A percentile compares a stretch with the other conserved stretches of the same genome.
These are phyloP conservation scores for Brassica rapa DNA, from an alignment of 345 rosid genomes.

Conservation along the genomic window DNA sequence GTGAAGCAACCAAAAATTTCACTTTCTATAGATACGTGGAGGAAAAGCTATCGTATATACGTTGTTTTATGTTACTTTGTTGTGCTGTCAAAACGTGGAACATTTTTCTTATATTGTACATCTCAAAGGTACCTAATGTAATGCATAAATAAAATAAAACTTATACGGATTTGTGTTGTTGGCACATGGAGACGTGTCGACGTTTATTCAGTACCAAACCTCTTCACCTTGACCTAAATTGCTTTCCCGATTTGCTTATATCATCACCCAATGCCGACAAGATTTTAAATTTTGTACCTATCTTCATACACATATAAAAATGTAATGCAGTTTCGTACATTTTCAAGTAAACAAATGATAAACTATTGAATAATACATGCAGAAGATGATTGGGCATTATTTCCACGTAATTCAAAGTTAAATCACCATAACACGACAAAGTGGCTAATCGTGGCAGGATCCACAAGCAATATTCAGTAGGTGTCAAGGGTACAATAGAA, in stretches of 20 bases:
- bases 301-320: slow-evolving; percentile 16
- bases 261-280: slow-evolving; percentile 30
- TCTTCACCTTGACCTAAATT: slow-evolving; percentile 22
- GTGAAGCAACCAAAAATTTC: not conserved
- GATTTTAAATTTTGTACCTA: not conserved
- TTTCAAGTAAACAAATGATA: slow-evolving; percentile 14
- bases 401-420: slow-evolving; percentile 26
- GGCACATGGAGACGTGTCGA: slow-evolving; percentile 24
- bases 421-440: slow-evolving; percentile 28
- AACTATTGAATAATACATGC: slow-evolving; percentile 16
- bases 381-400: slow-evolving; percentile 17
- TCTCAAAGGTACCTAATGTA: slow-evolving; percentile 26
- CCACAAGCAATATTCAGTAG: slow-evolving; percentile 14
- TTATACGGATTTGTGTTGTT: slow-evolving; percentile 21
- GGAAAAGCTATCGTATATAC: slow-evolving; percentile 5
- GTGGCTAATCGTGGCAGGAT: slow-evolving; percentile 29
- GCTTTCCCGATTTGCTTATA: slow-evolving; percentile 23
- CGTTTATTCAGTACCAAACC: slow-evolving; percentile 1
- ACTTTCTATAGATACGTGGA: slow-evolving; percentile 23
- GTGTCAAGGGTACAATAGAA: slow-evolving; percentile 18
- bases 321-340: not conserved
- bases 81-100: slow-evolving; percentile 30
- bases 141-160: slow-evolving; percentile 5
- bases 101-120: not conserved
- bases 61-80: slow-evolving; percentile 31